A percentile compares a stretch with the other conserved stretches of the same genome.
phyloP scores from a whole-genome alignment of 2,329 filamentous ascomycete genomes.

The Claviceps monticola region DNA sequence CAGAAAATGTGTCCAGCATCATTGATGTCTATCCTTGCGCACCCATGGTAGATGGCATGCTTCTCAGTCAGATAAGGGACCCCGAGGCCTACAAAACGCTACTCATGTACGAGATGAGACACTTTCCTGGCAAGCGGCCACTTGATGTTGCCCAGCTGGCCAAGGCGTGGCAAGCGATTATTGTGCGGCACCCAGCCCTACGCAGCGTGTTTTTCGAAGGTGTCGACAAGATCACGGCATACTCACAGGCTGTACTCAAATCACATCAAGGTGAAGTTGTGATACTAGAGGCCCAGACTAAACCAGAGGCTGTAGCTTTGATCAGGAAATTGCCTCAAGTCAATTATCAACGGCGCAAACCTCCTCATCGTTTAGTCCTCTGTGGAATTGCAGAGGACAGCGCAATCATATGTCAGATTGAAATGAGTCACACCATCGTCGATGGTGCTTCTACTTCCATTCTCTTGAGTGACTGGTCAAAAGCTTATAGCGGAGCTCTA shows the following conservation, averaged over 20 bases:
- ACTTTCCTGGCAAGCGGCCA: not conserved
- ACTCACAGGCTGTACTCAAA: conserved; percentile 4
- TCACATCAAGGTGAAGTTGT: not conserved
- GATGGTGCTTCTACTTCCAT: conserved; percentile 18
- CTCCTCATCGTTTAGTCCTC: conserved; percentile 2
- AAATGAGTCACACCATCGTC: conserved; percentile 21
- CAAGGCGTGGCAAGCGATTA: conserved; percentile 8
- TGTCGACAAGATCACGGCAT: conserved; percentile 1
- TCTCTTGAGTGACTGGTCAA: conserved; percentile 4
- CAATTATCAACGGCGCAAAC: conserved; percentile 1
- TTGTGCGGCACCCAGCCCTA: conserved; percentile 6
- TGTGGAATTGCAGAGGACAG: not conserved
- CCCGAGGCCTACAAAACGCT: conserved; percentile 9
- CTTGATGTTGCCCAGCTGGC: conserved; percentile 4
- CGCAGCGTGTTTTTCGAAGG: conserved; percentile 6
- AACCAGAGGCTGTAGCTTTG: not conserved
- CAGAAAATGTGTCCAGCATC: conserved; percentile 10
- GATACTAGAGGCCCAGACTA: not conserved
- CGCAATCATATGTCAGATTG: conserved; percentile 14
- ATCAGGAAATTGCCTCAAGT: not conserved
- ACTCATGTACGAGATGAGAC: conserved; percentile 9
- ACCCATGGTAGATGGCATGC: conserved; percentile 22
- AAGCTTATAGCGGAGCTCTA: not conserved
- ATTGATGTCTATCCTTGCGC: conserved; percentile 25
- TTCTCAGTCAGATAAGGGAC: conserved; percentile 17